Conservation (phyloP, 306 rosid genomes). For the Fagus sylvatica region DNA sequence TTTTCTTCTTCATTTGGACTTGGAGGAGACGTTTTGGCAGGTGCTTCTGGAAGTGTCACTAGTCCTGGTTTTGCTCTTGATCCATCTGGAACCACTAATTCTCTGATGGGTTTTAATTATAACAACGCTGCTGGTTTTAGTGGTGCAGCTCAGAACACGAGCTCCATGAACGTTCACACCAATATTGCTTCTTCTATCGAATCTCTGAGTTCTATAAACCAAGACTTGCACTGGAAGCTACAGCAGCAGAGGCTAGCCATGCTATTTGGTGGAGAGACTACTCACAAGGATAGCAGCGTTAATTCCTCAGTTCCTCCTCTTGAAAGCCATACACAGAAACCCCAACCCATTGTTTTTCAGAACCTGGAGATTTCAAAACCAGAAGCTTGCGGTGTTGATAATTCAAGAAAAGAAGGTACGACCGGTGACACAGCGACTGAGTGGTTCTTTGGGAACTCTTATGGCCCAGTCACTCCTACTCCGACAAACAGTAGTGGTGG, state of each 20-base stretch:
- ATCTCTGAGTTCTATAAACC: constrained; percentile 86
- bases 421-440: constrained; percentile 55
- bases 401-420: constrained; percentile 38
- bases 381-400: constrained; percentile 29
- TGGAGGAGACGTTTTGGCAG: constrained; percentile 37
- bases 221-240: constrained; percentile 92
- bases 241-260: constrained; percentile 83
- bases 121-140: constrained; percentile 22
- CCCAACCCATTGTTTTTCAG: constrained; percentile 62
- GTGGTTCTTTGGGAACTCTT: constrained; percentile 87
- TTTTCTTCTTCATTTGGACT: constrained; percentile 30
- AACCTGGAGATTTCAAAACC: constrained; percentile 47
- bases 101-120: constrained; percentile 43
- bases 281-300: constrained; percentile 25
- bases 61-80: constrained; percentile 45
- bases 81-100: constrained; percentile 34
- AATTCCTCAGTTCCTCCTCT: constrained; percentile 14
- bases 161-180: constrained; percentile 47
- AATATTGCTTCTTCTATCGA: constrained; percentile 75
- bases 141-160: constrained; percentile 45
- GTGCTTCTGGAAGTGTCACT: constrained; percentile 1
- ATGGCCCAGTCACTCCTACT: constrained; percentile 51
- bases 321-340: constrained; percentile 47
- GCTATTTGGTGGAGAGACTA: constrained; percentile 50
- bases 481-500: constrained; percentile 43